Conservation (phyloP, 352 stramenopile species). For the Globisporangium polare region DNA sequence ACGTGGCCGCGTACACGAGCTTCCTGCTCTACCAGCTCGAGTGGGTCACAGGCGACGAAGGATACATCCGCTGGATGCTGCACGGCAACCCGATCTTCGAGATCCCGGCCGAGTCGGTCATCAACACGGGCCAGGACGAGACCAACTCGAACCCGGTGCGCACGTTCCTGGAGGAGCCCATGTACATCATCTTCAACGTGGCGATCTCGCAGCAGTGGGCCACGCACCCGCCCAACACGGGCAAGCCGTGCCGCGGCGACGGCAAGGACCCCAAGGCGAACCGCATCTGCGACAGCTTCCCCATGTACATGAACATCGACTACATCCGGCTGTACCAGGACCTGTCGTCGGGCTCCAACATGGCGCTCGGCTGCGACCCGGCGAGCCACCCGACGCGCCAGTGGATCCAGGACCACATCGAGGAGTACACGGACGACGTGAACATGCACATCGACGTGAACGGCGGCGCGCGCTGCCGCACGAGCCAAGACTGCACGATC, state of each 20-base stretch:
- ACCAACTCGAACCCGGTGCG: slow-evolving; percentile 43
- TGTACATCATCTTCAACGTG: slow-evolving; percentile 94
- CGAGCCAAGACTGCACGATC: slow-evolving; percentile 60
- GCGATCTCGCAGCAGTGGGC: slow-evolving; percentile 89
- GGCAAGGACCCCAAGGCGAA: slow-evolving; percentile 42
- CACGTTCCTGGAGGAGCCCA: slow-evolving; percentile 84
- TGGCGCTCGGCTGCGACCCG: slow-evolving; percentile 58
- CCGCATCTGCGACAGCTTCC: slow-evolving; percentile 77
- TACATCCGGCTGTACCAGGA: slow-evolving; percentile 82
- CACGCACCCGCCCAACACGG: slow-evolving; percentile 48
- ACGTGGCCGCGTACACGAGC: slow-evolving; percentile 56
- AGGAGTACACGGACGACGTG: slow-evolving; percentile 53
- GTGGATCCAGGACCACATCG: slow-evolving; percentile 63
- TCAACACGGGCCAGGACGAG: slow-evolving; percentile 39
- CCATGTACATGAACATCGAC: slow-evolving; percentile 85
- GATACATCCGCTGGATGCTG: slow-evolving; percentile 70
- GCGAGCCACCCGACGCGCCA: slow-evolving; percentile 56
- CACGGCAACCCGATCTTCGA: slow-evolving; percentile 60
- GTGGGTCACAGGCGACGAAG: slow-evolving; percentile 61
- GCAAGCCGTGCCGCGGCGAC: slow-evolving; percentile 50
- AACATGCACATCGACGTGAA: slow-evolving; percentile 51
- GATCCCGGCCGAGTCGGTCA: slow-evolving; percentile 52
- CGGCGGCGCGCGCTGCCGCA: slow-evolving; percentile 46
- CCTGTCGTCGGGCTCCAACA: slow-evolving; percentile 29
- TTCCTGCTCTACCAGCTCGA: slow-evolving; percentile 66